Evolutionary conservation across 1,284 basidiomycete genomes (phyloP).

Genomic region (Coriolopsis trogii): DNA sequence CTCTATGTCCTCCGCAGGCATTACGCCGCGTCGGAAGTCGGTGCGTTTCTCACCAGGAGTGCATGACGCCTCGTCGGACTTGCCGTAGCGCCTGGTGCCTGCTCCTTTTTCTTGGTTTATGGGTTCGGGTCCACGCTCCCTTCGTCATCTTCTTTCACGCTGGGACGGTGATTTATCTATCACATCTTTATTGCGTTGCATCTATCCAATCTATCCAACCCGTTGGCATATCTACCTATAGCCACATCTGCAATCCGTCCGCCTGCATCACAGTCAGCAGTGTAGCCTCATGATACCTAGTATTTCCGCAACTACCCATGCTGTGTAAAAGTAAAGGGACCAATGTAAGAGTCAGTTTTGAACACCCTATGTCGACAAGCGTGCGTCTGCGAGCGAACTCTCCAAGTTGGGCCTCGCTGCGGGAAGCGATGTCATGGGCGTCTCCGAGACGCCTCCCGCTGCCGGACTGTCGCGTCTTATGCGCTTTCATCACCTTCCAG

Average conservation of each 20-base stretch:
- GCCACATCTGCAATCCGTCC: too few species aligned
- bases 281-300: too few species aligned
- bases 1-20: conserved; percentile 26
- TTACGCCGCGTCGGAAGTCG: conserved; percentile 47
- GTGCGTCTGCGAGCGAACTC: not conserved
- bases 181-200: conserved; percentile 4
- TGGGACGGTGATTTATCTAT: conserved; percentile 2
- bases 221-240: too few species aligned
- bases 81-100: not conserved
- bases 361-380: not conserved
- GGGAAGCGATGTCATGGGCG: conserved; percentile 18
- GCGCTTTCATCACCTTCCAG: conserved; percentile 5
- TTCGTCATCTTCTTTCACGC: not conserved
- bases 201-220: too few species aligned
- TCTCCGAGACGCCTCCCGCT: not conserved
- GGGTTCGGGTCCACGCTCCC: not conserved
- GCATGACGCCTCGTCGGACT: conserved; percentile 1
- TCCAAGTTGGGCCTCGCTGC: not conserved
- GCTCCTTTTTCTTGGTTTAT: not conserved
- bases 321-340: too few species aligned
- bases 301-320: too few species aligned
- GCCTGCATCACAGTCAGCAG: too few species aligned
- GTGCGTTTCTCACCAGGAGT: conserved; percentile 50
- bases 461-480: conserved; percentile 4
- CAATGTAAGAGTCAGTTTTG: too few species aligned